Evolutionary conservation across 495 filamentous ascomycete genomes (phyloP).

Genomic region (Tetracladium marchalianum): DNA sequence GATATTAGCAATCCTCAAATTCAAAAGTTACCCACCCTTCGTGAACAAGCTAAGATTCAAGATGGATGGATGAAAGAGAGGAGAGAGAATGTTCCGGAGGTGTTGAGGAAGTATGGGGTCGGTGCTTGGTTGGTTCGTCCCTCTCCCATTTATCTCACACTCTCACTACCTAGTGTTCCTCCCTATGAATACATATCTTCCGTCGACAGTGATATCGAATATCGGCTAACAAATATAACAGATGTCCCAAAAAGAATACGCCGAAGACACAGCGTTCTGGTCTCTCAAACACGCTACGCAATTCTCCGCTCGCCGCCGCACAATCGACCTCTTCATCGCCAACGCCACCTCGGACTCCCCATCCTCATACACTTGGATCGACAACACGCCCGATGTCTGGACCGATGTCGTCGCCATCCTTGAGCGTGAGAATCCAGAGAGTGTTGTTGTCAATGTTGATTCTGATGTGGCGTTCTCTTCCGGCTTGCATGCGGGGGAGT

Average conservation of each 20-base stretch:
- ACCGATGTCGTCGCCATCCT: constrained; percentile 23
- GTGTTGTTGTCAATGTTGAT: constrained; percentile 32
- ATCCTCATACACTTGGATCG: constrained; percentile 27
- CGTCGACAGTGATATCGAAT: no score
- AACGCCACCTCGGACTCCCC: constrained; percentile 15
- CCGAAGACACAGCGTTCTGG: constrained; percentile 40
- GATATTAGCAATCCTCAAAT: constrained; percentile 21
- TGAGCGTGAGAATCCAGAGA: constrained; percentile 18
- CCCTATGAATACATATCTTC: no score
- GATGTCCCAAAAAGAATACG: constrained; percentile 39
- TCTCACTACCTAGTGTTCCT: not conserved
- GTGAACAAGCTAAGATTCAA: constrained; percentile 30
- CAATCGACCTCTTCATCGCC: constrained; percentile 32
- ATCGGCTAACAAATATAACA: constrained; percentile 10
- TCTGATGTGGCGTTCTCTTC: constrained; percentile 30
- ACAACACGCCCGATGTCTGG: constrained; percentile 33
- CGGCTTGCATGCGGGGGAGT: constrained; percentile 35
- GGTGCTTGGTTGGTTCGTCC: constrained; percentile 36
- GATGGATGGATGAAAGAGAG: constrained; percentile 32
- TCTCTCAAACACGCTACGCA: constrained; percentile 31
- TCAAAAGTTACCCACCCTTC: constrained; percentile 27
- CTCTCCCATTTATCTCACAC: not conserved
- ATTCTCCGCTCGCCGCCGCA: constrained; percentile 36
- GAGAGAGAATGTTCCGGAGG: constrained; percentile 24
- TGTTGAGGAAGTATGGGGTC: constrained; percentile 32